phyloP scores from a whole-genome alignment of 441 rosid genomes.

The Biscutella laevigata region DNA sequence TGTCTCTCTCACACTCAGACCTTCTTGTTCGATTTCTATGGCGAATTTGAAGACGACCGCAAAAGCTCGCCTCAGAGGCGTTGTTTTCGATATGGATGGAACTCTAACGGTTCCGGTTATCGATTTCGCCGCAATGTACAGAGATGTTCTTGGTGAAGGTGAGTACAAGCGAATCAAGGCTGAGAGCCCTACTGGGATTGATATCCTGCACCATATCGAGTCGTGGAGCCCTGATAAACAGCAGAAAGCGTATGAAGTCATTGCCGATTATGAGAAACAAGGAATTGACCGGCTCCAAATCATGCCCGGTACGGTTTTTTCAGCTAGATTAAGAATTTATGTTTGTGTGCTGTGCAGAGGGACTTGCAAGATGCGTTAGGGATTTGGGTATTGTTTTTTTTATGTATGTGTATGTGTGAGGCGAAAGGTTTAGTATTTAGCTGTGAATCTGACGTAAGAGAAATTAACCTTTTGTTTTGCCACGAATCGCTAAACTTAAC shows the following conservation, averaged over 20 bases:
- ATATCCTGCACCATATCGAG: slow-evolving; percentile 73
- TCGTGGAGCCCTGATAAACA: slow-evolving; percentile 53
- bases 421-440: background rate
- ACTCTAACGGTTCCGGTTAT: slow-evolving; percentile 83
- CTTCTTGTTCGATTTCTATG: slow-evolving; percentile 21
- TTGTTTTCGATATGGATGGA: slow-evolving; percentile 95
- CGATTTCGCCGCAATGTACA: slow-evolving; percentile 85
- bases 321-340: background rate
- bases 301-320: slow-evolving; percentile 63
- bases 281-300: slow-evolving; percentile 79
- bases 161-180: slow-evolving; percentile 58
- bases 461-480: background rate
- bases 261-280: slow-evolving; percentile 61
- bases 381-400: background rate
- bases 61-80: slow-evolving; percentile 54
- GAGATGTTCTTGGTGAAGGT: slow-evolving; percentile 67
- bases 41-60: slow-evolving; percentile 13
- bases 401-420: too few relatives aligned
- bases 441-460: background rate
- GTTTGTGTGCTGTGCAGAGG: background rate
- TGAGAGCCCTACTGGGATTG: slow-evolving; percentile 67
- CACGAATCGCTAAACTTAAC: background rate
- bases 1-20: slow-evolving; percentile 19
- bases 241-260: slow-evolving; percentile 45
- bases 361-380: background rate